Evolutionary conservation across 495 filamentous ascomycete species (phyloP), one percentile per base, ranked within the genome.

Genomic region (Penicillium dipodomyicola): DNA sequence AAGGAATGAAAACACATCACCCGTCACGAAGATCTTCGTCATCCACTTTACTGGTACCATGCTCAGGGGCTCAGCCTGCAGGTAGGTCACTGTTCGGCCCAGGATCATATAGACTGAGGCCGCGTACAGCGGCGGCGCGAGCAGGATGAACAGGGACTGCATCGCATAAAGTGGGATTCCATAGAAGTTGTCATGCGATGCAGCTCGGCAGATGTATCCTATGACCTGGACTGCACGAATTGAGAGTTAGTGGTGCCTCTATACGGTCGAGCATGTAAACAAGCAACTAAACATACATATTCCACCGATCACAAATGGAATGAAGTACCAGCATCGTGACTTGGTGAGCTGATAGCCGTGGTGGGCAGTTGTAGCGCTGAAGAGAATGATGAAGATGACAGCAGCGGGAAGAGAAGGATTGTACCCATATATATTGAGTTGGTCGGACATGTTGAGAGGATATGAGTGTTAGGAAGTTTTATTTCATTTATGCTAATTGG

Each of bases 71-170:
- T 82, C 80, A 17, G 74, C 82, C 17, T 77, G 59, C 1, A 80
- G 69, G 35, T 76, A 63, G 1, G 56, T 61, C 45, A 84, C 75
- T 10, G 81, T 45, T n/a, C 82, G 72, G 0, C 77, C 82, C n/a
- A 85, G 78, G 27, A 80, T 70, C 79, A 84, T 85, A 66, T 84
- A 85, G 19, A 84, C 74, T 0, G 80, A 82, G 4, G 82, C 82
- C 4, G 82, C 79, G 57, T 77, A 79, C 20, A 83, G 60, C 3
- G 76, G 77, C 5, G 80, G 80, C 3, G 79, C 76, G n/a, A 82
- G 60, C 5, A 72, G 68, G 47, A 77, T 71, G 32, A 78, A 55
- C 4, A 77, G 51, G 6, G 73, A 67, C 45, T 77, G 72, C 14
- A 78, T 49, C 17, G 74, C 65, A 54, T 75, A 71, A 15, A 75